Evolutionary conservation across 129 eudicot species (phyloP), one percentile per base, ranked within the genome.

Genomic region (Scalesia atractyloides): DNA sequence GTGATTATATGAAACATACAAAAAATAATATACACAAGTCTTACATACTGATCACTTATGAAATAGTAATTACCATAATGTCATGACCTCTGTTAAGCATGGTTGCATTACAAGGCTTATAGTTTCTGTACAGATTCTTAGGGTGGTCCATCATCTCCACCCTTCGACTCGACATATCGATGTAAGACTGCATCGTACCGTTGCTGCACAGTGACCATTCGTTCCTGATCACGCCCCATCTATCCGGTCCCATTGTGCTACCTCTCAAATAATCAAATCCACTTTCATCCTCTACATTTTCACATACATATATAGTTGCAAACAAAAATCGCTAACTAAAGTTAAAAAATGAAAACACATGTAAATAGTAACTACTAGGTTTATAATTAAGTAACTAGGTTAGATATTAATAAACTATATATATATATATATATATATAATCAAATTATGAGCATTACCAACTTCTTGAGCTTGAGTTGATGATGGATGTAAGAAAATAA

Each of bases 111-210:
- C 54, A 33, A 59, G 81, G 74, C 70, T 75, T 79, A 65, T 86
- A 86, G 70, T 33, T 62, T 51, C 50, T 78, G 13, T 43, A 43
- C 0, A 86, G 72, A 75, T 59, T 41, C 60, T 70, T 73, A 9
- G 81, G 51, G 18, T 9, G 72, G 26, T 58, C 73, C 57, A 81
- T 63, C 68, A 37, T 20, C 44, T 73, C 75, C 48, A 79, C 84
- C 51, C 86, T 75, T 3, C 47, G 67, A 70, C 74, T 77, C 33
- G 87, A 72, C 78, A 86, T 49, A 73, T 86, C 88, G n/a, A 86
- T 79, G 11, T 88, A 88, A 44, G 91, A 86, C 30, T 89, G 96
- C 83, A 86, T 73, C n/a, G 37, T 65, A 4, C 96, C 96, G 14
- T 68, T 73, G 41, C 69, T 82, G 18, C 96, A 89, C 10, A 66